Base-by-base conservation (phyloP, 163 green algal species). In the Chlamydomonas reinhardtii region DNA sequence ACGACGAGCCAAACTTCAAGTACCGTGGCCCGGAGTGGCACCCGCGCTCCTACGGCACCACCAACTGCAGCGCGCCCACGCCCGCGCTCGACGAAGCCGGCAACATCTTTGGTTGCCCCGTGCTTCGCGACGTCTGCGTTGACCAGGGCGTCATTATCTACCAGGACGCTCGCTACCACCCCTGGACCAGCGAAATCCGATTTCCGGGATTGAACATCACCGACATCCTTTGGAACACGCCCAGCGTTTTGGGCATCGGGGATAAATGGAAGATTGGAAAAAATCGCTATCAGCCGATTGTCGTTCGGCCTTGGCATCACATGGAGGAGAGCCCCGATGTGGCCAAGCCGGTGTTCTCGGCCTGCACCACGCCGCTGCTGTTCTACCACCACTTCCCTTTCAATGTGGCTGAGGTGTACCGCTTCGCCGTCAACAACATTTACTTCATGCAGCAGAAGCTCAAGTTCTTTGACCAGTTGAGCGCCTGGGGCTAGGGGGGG, bases 311-410 rank as follows among this genome's bases (percentile, higher is more conserved):
- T 9, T 73, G 69, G 71, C 80, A 86, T 35, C 70, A 79, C 56
- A 86, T 86, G 80, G 80, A 86, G 71, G 80, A 74, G 54, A 66
- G 34, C 3, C 56, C 66, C 32, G 80, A 80, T 59, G 56, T 80
- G 22, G 56, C 34, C 0, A 19, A 54, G 43, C 79, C 79, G 20
- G 69, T 78, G 16, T 86, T 86, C 69, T 79, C 69, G 34, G 78
- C 78, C 69, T 86, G 79, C 68, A 86, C 79, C 32, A 62, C 43
- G n/a, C 79, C 79, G 17, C 65, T 86, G n/a, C 79, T 78, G 20
- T 78, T 86, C 69, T 72, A 66, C 61, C 69, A 77, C 68, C 69
- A 86, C 79, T 86, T 86, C 69, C 79, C 79, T 27, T 84, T 84
- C 77, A 84, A 84, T 48, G 77, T 84, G 22, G 77, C 77, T 4